These are phyloP conservation scores for Cytospora schulzeri DNA, from an alignment of 2,329 filamentous ascomycete species.

Conservation along the genomic window DNA sequence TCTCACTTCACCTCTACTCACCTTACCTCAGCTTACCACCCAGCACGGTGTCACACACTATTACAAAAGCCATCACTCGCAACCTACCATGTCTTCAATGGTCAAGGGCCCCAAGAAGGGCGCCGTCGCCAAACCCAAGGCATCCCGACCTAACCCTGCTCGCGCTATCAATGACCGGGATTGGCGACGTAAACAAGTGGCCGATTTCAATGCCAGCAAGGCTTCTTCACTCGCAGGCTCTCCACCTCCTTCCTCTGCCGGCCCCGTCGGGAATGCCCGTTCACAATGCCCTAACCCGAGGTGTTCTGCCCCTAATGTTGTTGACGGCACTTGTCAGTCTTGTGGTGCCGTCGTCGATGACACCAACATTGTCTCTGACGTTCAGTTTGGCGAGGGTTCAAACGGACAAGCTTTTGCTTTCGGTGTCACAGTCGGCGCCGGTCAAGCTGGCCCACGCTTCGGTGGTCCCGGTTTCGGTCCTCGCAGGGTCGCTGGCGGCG, in stretches of 20 bases:
- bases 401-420: constrained; percentile 87
- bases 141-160: constrained; percentile 47
- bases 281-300: constrained; percentile 58
- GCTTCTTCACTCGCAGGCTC: constrained; percentile 33
- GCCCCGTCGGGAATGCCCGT: constrained; percentile 30
- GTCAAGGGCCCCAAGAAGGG: constrained; percentile 41
- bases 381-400: constrained; percentile 86
- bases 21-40: not conserved
- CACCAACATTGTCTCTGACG: constrained; percentile 87
- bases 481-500: constrained; percentile 55
- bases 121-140: constrained; percentile 45
- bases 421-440: constrained; percentile 83
- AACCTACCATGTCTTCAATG: constrained; percentile 49
- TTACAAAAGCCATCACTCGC: not conserved
- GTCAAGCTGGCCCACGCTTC: constrained; percentile 77
- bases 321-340: constrained; percentile 69
- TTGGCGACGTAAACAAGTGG: constrained; percentile 45
- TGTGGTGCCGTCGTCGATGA: constrained; percentile 86
- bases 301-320: constrained; percentile 63
- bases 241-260: constrained; percentile 35
- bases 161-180: constrained; percentile 56
- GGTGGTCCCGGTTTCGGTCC: constrained; percentile 56
- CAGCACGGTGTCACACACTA: not conserved
- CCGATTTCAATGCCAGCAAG: constrained; percentile 32
- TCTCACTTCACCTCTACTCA: not conserved